phyloP scores from a whole-genome alignment of 208 protist species.

The Leptomonas seymouri region DNA sequence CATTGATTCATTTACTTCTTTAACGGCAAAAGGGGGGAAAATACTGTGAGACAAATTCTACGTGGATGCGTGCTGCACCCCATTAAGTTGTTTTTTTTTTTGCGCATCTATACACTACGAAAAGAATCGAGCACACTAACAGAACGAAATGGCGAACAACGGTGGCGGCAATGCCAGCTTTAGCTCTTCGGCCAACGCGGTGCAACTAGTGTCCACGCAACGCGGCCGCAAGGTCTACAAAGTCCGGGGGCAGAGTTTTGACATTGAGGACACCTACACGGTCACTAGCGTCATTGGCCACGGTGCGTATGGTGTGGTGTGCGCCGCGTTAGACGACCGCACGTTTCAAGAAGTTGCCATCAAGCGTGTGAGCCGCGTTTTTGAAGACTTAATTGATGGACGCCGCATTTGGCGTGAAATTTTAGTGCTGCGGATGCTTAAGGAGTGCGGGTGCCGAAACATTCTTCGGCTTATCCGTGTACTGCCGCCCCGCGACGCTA shows the following conservation, averaged over 20 bases:
- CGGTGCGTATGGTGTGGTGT: constrained; percentile 92
- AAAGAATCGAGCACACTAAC: neutral
- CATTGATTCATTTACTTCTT: neutral
- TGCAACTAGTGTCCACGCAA: constrained; percentile 77
- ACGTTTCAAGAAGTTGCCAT: constrained; percentile 95
- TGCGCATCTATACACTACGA: neutral
- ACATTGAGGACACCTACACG: constrained; percentile 90
- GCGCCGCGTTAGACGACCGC: constrained; percentile 75
- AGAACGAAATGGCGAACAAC: constrained; percentile 20
- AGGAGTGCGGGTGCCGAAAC: constrained; percentile 93
- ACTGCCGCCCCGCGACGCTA: constrained; percentile 65
- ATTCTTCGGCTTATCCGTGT: constrained; percentile 83
- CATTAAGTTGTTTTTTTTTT: neutral
- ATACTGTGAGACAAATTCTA: neutral
- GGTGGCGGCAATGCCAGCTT: constrained; percentile 42
- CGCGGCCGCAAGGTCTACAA: constrained; percentile 88
- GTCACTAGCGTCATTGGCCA: constrained; percentile 83
- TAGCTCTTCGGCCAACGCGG: constrained; percentile 39
- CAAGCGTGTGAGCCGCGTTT: constrained; percentile 97
- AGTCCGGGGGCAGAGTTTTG: constrained; percentile 84
- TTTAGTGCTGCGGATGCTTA: constrained; percentile 91
- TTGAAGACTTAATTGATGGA: constrained; percentile 95
- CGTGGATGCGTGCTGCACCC: too few species aligned
- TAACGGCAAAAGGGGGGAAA: neutral
- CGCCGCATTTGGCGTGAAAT: constrained; percentile 98